A percentile compares a stretch with the other conserved stretches of the same genome.
phyloP scores from a whole-genome alignment of 768 basidiomycete genomes.

The Hortiboletus campestris region DNA sequence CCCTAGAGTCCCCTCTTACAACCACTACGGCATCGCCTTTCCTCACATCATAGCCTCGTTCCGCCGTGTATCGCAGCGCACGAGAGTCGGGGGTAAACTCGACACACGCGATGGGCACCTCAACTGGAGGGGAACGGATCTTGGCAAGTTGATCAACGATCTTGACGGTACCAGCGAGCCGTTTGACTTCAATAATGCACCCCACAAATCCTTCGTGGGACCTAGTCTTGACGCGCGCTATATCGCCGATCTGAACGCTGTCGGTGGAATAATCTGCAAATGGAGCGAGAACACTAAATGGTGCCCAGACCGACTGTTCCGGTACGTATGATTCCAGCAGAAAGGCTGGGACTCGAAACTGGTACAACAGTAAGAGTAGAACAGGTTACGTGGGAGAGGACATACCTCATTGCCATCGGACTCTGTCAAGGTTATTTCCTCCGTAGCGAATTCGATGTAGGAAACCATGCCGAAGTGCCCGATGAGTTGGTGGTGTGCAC shows the following conservation, averaged over 20 bases:
- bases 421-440: not conserved
- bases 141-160: not conserved
- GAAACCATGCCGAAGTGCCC: not conserved
- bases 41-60: not conserved
- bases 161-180: not conserved
- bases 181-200: not conserved
- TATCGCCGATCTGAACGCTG: not conserved
- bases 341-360: no score
- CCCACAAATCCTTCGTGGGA: not conserved
- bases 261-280: not conserved
- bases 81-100: not conserved
- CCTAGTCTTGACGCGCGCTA: not conserved
- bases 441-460: not conserved
- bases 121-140: not conserved
- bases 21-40: not conserved
- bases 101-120: not conserved
- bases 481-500: not conserved
- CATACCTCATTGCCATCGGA: not conserved
- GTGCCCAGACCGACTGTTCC: not conserved
- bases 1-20: not conserved
- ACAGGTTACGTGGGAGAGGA: not conserved
- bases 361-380: not conserved
- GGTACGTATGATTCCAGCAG: not conserved
- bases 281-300: not conserved
- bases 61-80: not conserved